Percentiles rank a stretch among this genome's conserved stretches.
Evolutionary conservation across 305 asterid species (phyloP).

Genomic region (Fraxinus ornus): DNA sequence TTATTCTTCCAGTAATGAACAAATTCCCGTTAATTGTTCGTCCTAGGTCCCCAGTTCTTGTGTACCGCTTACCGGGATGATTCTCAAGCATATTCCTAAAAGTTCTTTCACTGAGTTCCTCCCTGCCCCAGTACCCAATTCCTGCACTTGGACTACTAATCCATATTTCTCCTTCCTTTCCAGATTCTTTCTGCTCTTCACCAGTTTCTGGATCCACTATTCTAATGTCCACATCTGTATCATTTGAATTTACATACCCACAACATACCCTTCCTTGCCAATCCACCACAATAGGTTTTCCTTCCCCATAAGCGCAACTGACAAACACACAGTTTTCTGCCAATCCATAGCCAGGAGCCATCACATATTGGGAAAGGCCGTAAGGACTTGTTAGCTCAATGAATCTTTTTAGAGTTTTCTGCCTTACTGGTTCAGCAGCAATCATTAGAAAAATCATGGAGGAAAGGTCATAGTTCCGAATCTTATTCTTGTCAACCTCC

Average conservation of each 20-base stretch:
- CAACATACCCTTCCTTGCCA: constrained; percentile 87
- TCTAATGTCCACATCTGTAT: constrained; percentile 54
- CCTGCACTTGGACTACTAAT: constrained; percentile 83
- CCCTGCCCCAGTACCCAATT: constrained; percentile 70
- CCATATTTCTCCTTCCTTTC: constrained; percentile 84
- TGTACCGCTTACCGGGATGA: constrained; percentile 42
- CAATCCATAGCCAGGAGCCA: constrained; percentile 89
- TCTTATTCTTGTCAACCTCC: constrained; percentile 52
- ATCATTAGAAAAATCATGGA: constrained; percentile 69
- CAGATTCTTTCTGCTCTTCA: constrained; percentile 41
- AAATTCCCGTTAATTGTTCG: constrained; percentile 53
- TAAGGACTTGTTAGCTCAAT: constrained; percentile 53
- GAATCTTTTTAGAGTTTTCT: constrained; percentile 57
- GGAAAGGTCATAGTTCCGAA: constrained; percentile 51
- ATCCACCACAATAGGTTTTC: constrained; percentile 58
- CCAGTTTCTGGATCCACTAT: constrained; percentile 61
- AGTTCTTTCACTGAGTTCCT: constrained; percentile 50
- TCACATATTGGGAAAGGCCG: constrained; percentile 65
- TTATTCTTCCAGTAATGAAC: constrained; percentile 81
- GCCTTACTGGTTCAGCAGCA: constrained; percentile 89
- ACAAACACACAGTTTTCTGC: constrained; percentile 88
- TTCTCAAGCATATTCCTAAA: constrained; percentile 43
- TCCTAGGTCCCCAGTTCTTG: constrained; percentile 72
- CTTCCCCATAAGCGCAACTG: constrained; percentile 72
- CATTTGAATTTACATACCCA: constrained; percentile 42